These are phyloP conservation scores for Coemansia aciculifera DNA, from an alignment of 192 early-diverging fungal genomes.

Conservation along the genomic window DNA sequence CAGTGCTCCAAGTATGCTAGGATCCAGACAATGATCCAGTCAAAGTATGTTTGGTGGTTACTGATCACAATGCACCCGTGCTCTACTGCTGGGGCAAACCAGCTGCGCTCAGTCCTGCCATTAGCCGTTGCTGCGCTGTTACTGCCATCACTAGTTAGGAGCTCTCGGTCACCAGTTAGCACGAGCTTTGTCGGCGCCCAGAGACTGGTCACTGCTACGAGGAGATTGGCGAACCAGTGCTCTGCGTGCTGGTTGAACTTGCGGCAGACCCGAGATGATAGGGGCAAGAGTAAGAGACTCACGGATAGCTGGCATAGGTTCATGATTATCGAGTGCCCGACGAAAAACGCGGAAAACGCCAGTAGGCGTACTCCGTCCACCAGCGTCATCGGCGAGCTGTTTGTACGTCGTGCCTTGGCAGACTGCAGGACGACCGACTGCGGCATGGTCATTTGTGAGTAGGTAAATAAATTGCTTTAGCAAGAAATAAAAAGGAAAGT, in stretches of 20 bases:
- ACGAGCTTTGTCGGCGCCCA: slow-evolving; percentile 56
- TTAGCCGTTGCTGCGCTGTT: slow-evolving; percentile 32
- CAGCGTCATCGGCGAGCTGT: slow-evolving; percentile 46
- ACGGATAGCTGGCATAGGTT: slow-evolving; percentile 50
- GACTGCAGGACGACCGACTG: neutral
- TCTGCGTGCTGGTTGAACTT: slow-evolving; percentile 56
- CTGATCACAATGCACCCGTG: slow-evolving; percentile 52
- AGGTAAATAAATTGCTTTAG: neutral
- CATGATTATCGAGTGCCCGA: slow-evolving; percentile 44
- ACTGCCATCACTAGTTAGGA: slow-evolving; percentile 16
- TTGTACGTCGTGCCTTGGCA: slow-evolving; percentile 26
- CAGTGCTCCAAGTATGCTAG: slow-evolving; percentile 64
- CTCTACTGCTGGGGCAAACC: slow-evolving; percentile 45
- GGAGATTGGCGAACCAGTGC: slow-evolving; percentile 48
- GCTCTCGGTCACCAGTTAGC: slow-evolving; percentile 48
- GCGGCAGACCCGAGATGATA: slow-evolving; percentile 31
- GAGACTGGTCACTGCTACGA: slow-evolving; percentile 38
- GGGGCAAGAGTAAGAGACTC: slow-evolving; percentile 28
- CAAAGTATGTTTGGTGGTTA: slow-evolving; percentile 54
- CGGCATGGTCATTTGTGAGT: slow-evolving; percentile 10
- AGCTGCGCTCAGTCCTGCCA: slow-evolving; percentile 14
- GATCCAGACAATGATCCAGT: slow-evolving; percentile 60
- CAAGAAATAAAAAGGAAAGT: neutral
- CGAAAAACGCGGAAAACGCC: slow-evolving; percentile 39
- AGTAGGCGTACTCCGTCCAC: slow-evolving; percentile 28